Evolutionary conservation across 1,284 basidiomycete species (phyloP).

Genomic region (Cryptococcus neoformans): DNA sequence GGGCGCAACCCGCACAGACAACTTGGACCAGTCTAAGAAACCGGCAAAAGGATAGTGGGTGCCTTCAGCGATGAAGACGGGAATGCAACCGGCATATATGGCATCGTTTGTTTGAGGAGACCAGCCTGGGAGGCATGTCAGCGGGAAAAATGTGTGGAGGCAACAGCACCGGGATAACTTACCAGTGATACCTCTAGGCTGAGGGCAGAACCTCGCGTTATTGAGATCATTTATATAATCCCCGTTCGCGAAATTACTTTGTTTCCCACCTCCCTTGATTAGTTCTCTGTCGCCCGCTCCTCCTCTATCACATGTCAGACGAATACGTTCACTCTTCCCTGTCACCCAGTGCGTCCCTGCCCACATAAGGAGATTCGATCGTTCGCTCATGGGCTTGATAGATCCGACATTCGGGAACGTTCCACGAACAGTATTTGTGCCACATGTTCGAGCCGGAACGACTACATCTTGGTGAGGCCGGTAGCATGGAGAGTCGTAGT

Average conservation of each 20-base stretch:
- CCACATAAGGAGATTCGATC: slow-evolving; percentile 40
- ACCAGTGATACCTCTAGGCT: slow-evolving; percentile 50
- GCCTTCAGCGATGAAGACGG: slow-evolving; percentile 45
- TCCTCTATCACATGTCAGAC: slow-evolving; percentile 43
- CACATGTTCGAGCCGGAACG: slow-evolving; percentile 46
- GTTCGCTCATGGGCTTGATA: slow-evolving; percentile 36
- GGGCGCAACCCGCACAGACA: slow-evolving; percentile 50
- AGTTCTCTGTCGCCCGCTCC: slow-evolving; percentile 41
- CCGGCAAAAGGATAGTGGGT: slow-evolving; percentile 51
- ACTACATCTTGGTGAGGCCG: slow-evolving; percentile 49
- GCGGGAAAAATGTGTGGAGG: too few relatives aligned
- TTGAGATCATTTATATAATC: slow-evolving; percentile 50
- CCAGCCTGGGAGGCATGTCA: slow-evolving; percentile 34
- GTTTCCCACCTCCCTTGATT: slow-evolving; percentile 34
- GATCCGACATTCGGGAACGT: slow-evolving; percentile 31
- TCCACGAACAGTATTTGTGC: slow-evolving; percentile 27
- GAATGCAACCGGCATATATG: slow-evolving; percentile 54
- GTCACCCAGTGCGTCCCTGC: slow-evolving; percentile 49
- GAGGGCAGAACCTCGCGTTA: slow-evolving; percentile 50
- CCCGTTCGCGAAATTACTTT: slow-evolving; percentile 37
- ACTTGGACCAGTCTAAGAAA: slow-evolving; percentile 51
- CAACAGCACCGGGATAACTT: slow-evolving; percentile 7
- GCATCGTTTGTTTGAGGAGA: slow-evolving; percentile 52
- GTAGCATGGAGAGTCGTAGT: slow-evolving; percentile 47
- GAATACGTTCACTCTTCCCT: slow-evolving; percentile 43